phyloP scores from a whole-genome alignment of 1,139 yeast genomes.

The Candida sp. region DNA sequence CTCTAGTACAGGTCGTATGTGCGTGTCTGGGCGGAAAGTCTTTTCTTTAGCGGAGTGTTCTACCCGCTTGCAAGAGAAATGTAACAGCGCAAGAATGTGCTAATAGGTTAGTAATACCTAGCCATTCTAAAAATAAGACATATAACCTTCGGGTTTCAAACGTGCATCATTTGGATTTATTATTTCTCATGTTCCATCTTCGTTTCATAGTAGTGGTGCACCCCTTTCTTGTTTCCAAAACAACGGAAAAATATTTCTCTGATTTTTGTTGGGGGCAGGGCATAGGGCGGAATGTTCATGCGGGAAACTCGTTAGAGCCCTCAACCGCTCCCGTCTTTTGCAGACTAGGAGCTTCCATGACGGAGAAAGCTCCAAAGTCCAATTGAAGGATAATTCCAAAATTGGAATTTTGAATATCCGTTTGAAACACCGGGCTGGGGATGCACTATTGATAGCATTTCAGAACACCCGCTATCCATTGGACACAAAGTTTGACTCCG shows the following conservation, averaged over 20 bases:
- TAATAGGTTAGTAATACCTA: background rate
- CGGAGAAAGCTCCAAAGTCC: background rate
- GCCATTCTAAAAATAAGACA: background rate
- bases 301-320: background rate
- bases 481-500: background rate
- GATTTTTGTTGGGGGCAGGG: too few relatives aligned
- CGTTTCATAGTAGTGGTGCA: too few relatives aligned
- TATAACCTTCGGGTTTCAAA: too few relatives aligned
- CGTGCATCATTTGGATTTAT: too few relatives aligned
- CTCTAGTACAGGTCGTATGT: background rate
- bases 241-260: too few relatives aligned
- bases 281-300: too few relatives aligned
- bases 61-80: background rate
- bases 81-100: background rate
- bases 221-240: too few relatives aligned
- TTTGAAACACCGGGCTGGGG: background rate
- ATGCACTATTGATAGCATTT: background rate
- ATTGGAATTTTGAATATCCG: background rate
- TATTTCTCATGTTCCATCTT: too few relatives aligned
- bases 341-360: background rate
- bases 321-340: background rate
- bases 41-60: background rate
- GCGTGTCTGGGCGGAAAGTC: too few relatives aligned
- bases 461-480: background rate
- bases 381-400: background rate